Evolutionary conservation across 495 filamentous ascomycete species (phyloP).

Genomic region (Astrothelium subdiscretum): DNA sequence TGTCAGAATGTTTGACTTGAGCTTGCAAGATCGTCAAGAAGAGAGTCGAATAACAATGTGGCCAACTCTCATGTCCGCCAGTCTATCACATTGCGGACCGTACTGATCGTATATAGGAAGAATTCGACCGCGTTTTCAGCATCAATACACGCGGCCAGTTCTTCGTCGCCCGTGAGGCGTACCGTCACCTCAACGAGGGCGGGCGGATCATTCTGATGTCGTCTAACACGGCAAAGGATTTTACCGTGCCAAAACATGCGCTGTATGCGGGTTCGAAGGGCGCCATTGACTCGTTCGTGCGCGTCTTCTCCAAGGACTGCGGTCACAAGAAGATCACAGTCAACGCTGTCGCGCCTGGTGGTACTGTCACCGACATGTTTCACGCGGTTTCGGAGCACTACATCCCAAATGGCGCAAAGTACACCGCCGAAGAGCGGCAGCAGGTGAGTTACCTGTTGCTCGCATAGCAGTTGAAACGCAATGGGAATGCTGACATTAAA

Average conservation of each 20-base stretch:
- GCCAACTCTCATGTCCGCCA: neutral
- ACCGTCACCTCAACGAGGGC: slow-evolving; percentile 39
- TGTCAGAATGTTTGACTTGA: neutral
- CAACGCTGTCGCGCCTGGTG: slow-evolving; percentile 43
- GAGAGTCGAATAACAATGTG: neutral
- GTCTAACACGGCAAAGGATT: slow-evolving; percentile 41
- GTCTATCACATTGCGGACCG: neutral
- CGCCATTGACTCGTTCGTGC: slow-evolving; percentile 35
- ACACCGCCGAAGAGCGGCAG: slow-evolving; percentile 3
- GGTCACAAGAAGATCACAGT: slow-evolving; percentile 37
- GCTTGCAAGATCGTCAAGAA: neutral
- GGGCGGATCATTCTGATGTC: slow-evolving; percentile 43
- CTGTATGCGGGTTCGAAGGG: slow-evolving; percentile 40
- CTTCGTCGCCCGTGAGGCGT: slow-evolving; percentile 18
- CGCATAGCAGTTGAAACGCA: neutral
- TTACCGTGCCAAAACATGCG: slow-evolving; percentile 40
- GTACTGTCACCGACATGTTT: slow-evolving; percentile 33
- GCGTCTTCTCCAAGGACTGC: slow-evolving; percentile 28
- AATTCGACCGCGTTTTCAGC: slow-evolving; percentile 15
- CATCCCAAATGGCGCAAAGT: slow-evolving; percentile 36
- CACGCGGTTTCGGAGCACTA: slow-evolving; percentile 41
- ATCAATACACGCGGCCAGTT: slow-evolving; percentile 14
- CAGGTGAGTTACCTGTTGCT: neutral
- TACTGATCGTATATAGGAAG: slow-evolving; percentile 1
- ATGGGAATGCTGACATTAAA: neutral